Evolutionary conservation across 306 rosid genomes (phyloP), one percentile per base, ranked within the genome.

Genomic region (Medicago arabica): DNA sequence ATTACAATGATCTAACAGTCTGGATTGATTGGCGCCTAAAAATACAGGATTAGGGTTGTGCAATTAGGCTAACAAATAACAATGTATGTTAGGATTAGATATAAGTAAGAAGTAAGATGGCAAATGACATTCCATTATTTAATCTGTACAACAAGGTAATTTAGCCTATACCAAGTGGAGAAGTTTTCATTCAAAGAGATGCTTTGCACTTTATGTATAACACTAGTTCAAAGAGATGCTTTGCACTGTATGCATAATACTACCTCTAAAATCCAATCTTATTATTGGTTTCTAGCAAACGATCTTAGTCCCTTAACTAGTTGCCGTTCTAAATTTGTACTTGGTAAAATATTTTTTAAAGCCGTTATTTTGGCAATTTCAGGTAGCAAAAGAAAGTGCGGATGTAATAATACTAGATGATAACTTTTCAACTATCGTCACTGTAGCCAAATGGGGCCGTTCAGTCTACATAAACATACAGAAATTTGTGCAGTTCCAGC

Each of bases 371-470:
- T 38, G 7, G 47, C 31, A 83, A 77, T 83, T 82, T 72, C 91
- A 95, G 99, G 99, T 95, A 15, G 99, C 99, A 15, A 95, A 95
- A 81, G 97, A 92, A 88, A 95, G 99, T 78, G 99, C 97, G 2
- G 99, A 95, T 66, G 99, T 95, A 43, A 90, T 95, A 72, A 95
- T 95, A 83, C 83, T 95, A 39, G 99, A 95, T 65, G 97, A 92
- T 71, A 95, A 95, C 85, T 95, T 95, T 82, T 95, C 99, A 57
- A 95, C 97, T 53, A 95, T 95, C 60, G 97, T 86, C 77, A 90
- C 97, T 7, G 99, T 95, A 82, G 97, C 96, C 47, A 92, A 87
- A 85, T 95, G 99, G 99, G 99, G 99, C 25, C 99, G 99, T 28
- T 95, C 99, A 5, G 99, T 95, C 68, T 95, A 95, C 83, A 85